These are phyloP conservation scores for Clarkia xantiana DNA, from an alignment of 345 rosid species.

Conservation along the genomic window DNA sequence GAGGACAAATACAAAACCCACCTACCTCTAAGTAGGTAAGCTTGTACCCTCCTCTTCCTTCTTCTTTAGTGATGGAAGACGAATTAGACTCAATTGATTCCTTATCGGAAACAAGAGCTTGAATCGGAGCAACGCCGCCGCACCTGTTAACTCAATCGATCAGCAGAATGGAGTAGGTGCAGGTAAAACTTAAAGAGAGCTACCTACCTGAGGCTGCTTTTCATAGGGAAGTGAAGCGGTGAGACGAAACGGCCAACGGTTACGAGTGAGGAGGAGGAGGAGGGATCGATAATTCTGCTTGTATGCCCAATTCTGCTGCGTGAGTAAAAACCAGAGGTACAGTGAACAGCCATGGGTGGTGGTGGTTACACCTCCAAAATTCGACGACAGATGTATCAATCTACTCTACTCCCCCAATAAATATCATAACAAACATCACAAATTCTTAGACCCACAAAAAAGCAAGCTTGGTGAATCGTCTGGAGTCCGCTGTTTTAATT, in stretches of 20 bases:
- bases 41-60: constrained; percentile 32
- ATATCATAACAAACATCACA: too few relatives aligned
- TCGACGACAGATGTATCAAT: too few relatives aligned
- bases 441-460: too few relatives aligned
- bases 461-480: too few relatives aligned
- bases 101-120: constrained; percentile 57
- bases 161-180: neutral
- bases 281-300: too few relatives aligned
- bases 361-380: neutral
- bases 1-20: constrained; percentile 8
- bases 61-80: constrained; percentile 12
- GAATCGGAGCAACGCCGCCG: constrained; percentile 21
- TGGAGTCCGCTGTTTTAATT: too few relatives aligned
- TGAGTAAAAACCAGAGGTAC: constrained; percentile 17
- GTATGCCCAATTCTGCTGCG: constrained; percentile 1
- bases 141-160: constrained; percentile 3
- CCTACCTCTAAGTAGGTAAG: constrained; percentile 96
- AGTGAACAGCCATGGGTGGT: constrained; percentile 22
- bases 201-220: too few relatives aligned
- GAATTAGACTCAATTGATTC: constrained; percentile 33
- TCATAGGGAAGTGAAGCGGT: too few relatives aligned
- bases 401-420: too few relatives aligned
- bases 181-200: neutral
- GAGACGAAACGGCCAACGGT: too few relatives aligned
- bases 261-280: too few relatives aligned